Evolutionary conservation across 2,329 filamentous ascomycete species (phyloP).

Genomic region (Nemania sp.): DNA sequence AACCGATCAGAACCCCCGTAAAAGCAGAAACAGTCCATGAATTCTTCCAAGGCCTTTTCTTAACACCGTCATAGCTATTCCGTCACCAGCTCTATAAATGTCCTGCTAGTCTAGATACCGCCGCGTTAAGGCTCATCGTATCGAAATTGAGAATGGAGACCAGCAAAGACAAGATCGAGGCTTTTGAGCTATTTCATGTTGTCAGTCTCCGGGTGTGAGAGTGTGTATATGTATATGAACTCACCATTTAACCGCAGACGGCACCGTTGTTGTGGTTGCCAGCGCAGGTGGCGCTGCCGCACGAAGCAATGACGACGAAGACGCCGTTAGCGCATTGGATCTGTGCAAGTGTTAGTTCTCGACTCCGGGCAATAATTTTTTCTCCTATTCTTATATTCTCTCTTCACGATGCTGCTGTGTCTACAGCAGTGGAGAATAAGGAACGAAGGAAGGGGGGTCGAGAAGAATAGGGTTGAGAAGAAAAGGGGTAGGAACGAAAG

Average conservation of each 20-base stretch:
- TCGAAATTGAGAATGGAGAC: neutral
- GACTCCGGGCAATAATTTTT: neutral
- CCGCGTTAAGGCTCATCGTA: neutral
- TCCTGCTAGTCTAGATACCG: neutral
- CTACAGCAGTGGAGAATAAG: neutral
- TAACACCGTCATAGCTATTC: no score
- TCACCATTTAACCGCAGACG: constrained; percentile 22
- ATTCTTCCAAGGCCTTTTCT: no score
- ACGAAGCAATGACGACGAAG: constrained; percentile 26
- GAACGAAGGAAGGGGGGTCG: no score
- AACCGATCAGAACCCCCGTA: no score
- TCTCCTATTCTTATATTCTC: neutral
- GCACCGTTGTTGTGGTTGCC: constrained; percentile 26
- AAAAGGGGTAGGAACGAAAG: neutral
- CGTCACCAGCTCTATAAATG: no score
- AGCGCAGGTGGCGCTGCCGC: constrained; percentile 21
- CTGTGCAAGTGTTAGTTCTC: neutral
- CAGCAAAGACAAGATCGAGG: neutral
- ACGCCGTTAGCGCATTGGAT: constrained; percentile 26
- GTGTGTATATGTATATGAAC: no score
- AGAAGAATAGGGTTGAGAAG: no score
- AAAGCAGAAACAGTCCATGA: no score
- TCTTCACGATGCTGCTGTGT: no score
- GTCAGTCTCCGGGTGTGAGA: neutral
- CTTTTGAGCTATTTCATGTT: neutral